Conservation (phyloP, 2,329 filamentous ascomycete genomes). For the Ascochyta lentis region DNA sequence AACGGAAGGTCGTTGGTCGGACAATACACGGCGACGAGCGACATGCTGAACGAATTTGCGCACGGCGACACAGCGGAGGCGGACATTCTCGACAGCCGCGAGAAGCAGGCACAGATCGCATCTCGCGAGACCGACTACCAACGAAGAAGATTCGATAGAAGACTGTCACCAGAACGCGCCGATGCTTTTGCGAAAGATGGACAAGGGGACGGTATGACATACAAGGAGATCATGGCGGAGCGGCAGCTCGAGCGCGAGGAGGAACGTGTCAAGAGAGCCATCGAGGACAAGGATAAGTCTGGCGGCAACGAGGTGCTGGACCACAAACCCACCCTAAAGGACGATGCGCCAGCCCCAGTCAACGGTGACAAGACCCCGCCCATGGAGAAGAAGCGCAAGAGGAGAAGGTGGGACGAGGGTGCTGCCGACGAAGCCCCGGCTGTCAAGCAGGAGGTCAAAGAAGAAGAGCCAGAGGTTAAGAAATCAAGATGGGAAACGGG, state of each 20-base stretch:
- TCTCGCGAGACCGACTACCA: conserved; percentile 98
- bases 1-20: conserved; percentile 80
- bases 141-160: conserved; percentile 88
- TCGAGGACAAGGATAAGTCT: conserved; percentile 75
- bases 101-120: conserved; percentile 88
- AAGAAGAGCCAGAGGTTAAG: conserved; percentile 28
- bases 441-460: conserved; percentile 28
- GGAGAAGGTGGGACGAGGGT: conserved; percentile 92
- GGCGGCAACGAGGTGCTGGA: conserved; percentile 67
- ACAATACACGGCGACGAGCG: conserved; percentile 92
- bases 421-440: conserved; percentile 52
- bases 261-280: conserved; percentile 79
- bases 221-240: conserved; percentile 88
- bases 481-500: conserved; percentile 82
- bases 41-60: conserved; percentile 94
- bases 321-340: conserved; percentile 75
- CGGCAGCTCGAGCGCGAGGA: conserved; percentile 94
- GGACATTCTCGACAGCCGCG: conserved; percentile 82
- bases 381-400: conserved; percentile 68
- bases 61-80: conserved; percentile 90
- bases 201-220: conserved; percentile 77
- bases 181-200: conserved; percentile 83
- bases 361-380: conserved; percentile 72
- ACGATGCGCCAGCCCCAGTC: conserved; percentile 70
- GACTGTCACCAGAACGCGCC: conserved; percentile 80